These are phyloP conservation scores for Volvox carteri DNA, from an alignment of 163 green algal species.

Conservation along the genomic window DNA sequence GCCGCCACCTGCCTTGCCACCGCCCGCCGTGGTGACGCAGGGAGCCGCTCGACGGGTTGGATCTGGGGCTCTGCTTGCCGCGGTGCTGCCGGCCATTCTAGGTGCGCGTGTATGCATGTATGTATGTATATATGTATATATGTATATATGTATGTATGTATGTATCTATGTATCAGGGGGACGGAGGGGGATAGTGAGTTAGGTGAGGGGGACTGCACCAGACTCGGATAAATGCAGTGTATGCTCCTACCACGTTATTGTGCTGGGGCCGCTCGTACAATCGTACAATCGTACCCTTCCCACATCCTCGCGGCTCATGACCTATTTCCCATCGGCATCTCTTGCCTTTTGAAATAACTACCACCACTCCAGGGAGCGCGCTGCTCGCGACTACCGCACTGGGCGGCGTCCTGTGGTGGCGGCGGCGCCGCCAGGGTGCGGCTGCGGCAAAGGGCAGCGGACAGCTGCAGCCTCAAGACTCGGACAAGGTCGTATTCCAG, in stretches of 20 bases:
- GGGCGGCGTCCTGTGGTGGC: slow-evolving; percentile 13
- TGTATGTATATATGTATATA: not conserved
- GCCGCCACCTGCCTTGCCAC: not conserved
- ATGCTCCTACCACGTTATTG: not conserved
- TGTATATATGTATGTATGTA: not conserved
- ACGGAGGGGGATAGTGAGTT: too few species aligned
- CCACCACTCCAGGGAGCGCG: slow-evolving; percentile 1
- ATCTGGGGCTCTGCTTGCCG: not conserved
- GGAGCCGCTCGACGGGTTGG: not conserved
- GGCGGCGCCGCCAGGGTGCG: not conserved
- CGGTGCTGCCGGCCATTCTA: not conserved
- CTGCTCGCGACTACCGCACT: not conserved
- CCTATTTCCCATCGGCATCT: not conserved
- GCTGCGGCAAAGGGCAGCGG: not conserved
- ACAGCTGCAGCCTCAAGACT: slow-evolving; percentile 25
- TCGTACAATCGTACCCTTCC: not conserved
- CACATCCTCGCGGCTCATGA: not conserved
- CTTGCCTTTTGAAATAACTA: not conserved
- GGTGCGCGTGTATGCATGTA: slow-evolving; percentile 12
- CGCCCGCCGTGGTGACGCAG: not conserved
- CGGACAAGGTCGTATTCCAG: slow-evolving; percentile 2
- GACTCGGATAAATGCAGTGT: not conserved
- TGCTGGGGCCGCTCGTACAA: not conserved
- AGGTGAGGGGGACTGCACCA: too few species aligned
- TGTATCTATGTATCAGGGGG: not conserved